Evolutionary conservation across 192 early-diverging fungal species (phyloP).

Genomic region (Entomortierella beljakovae): DNA sequence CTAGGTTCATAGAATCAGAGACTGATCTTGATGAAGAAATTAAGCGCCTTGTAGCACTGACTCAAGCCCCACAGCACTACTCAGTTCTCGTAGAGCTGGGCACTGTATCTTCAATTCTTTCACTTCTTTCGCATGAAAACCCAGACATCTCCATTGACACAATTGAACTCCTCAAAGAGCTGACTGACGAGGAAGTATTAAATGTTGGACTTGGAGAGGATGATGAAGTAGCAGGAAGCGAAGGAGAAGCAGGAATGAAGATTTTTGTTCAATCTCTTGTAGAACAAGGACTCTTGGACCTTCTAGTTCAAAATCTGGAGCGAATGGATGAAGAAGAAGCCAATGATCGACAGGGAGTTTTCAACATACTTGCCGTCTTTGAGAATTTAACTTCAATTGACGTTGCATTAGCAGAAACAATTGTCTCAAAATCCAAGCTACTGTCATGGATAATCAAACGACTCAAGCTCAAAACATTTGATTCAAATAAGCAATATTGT

Average conservation of each 20-base stretch:
- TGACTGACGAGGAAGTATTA: conserved; percentile 91
- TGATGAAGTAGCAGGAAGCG: conserved; percentile 64
- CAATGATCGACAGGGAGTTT: conserved; percentile 88
- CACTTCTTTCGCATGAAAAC: conserved; percentile 92
- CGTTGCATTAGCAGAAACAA: conserved; percentile 68
- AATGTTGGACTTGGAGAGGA: conserved; percentile 66
- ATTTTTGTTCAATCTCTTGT: conserved; percentile 77
- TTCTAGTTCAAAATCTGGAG: conserved; percentile 83
- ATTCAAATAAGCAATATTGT: conserved; percentile 89
- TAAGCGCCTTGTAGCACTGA: conserved; percentile 77
- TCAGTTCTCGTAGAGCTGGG: conserved; percentile 77
- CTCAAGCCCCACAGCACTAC: conserved; percentile 86
- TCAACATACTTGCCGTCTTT: conserved; percentile 85
- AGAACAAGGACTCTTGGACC: conserved; percentile 74
- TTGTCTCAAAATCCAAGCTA: conserved; percentile 73
- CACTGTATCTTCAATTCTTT: conserved; percentile 72
- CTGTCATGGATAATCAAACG: conserved; percentile 82
- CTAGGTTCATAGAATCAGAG: conserved; percentile 95
- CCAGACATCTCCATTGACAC: conserved; percentile 90
- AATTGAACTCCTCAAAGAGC: conserved; percentile 88
- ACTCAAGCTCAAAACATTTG: conserved; percentile 71
- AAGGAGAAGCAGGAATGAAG: conserved; percentile 66
- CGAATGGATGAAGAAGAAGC: conserved; percentile 81
- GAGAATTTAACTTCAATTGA: conserved; percentile 90
- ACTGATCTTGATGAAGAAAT: conserved; percentile 94